Evolutionary conservation across 108 stramenopile species (phyloP).

Genomic region (Skeletonema costatum): DNA sequence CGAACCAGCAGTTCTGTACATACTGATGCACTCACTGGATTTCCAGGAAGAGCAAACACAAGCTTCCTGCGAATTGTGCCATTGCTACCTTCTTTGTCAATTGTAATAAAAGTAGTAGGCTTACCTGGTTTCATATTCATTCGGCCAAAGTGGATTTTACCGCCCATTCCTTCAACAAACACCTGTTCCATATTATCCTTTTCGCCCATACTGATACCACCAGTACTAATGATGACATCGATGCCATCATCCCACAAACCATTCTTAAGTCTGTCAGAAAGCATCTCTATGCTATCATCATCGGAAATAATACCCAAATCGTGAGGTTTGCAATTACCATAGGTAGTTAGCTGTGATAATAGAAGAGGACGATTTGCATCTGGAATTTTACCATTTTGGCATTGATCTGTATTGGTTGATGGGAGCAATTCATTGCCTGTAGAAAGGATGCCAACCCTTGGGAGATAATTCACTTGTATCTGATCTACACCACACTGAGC

Average conservation of each 20-base stretch:
- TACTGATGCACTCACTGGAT: slow-evolving; percentile 94
- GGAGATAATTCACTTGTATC: slow-evolving; percentile 41
- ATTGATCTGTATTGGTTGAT: neutral
- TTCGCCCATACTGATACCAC: slow-evolving; percentile 92
- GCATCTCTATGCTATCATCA: slow-evolving; percentile 51
- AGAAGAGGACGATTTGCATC: slow-evolving; percentile 93
- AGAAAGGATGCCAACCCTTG: slow-evolving; percentile 78
- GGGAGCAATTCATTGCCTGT: slow-evolving; percentile 85
- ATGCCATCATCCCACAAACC: slow-evolving; percentile 47
- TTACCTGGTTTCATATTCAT: slow-evolving; percentile 98
- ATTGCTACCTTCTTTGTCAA: slow-evolving; percentile 33
- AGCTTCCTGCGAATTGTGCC: slow-evolving; percentile 23
- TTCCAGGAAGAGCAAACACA: slow-evolving; percentile 90
- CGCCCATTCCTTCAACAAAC: slow-evolving; percentile 58
- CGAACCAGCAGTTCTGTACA: slow-evolving; percentile 88
- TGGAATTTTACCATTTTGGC: slow-evolving; percentile 64
- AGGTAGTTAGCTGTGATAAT: slow-evolving; percentile 55
- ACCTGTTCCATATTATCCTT: slow-evolving; percentile 79
- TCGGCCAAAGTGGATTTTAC: slow-evolving; percentile 86
- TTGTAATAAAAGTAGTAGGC: slow-evolving; percentile 92
- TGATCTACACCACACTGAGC: slow-evolving; percentile 54
- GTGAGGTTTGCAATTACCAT: slow-evolving; percentile 52
- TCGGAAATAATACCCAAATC: slow-evolving; percentile 89
- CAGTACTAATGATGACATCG: slow-evolving; percentile 93
- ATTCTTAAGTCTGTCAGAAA: slow-evolving; percentile 11